A percentile compares a stretch with the other conserved stretches of the same genome.
These are phyloP conservation scores for Chrysanthemum seticuspe DNA, from an alignment of 129 eudicot species.

Conservation along the genomic window DNA sequence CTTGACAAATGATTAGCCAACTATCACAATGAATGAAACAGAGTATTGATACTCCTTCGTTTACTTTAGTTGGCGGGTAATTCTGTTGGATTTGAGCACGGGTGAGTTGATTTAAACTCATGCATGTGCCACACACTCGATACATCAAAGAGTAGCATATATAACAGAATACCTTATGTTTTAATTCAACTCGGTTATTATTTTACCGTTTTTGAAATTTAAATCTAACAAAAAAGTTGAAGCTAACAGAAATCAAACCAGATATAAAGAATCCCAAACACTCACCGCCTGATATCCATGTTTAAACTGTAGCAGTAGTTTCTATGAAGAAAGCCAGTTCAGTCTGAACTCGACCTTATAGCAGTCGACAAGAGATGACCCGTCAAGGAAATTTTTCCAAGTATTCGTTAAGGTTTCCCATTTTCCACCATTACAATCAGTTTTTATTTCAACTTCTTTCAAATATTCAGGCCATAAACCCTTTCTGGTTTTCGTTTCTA, in stretches of 20 bases:
- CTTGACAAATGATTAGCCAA: no score
- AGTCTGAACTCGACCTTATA: neutral
- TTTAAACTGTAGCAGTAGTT: neutral
- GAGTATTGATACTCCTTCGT: no score
- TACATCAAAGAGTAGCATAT: no score
- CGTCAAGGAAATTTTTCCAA: neutral
- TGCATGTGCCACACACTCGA: no score
- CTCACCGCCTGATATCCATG: no score
- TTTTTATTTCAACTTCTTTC: conserved; percentile 6
- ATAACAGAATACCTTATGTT: no score
- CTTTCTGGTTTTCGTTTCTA: neutral
- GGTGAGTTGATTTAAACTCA: no score
- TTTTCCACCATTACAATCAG: neutral
- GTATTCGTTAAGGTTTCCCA: neutral
- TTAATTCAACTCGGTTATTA: no score
- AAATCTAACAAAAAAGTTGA: neutral
- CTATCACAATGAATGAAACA: no score
- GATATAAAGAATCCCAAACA: neutral
- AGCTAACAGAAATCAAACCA: neutral
- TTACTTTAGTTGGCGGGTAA: no score
- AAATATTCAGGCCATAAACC: neutral
- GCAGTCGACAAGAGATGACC: neutral
- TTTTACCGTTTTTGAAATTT: no score
- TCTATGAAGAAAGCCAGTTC: neutral
- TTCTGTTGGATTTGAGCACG: no score